Evolutionary conservation across 805 yeast genomes (phyloP).

Genomic region (Metahyphopichia silvanorum): DNA sequence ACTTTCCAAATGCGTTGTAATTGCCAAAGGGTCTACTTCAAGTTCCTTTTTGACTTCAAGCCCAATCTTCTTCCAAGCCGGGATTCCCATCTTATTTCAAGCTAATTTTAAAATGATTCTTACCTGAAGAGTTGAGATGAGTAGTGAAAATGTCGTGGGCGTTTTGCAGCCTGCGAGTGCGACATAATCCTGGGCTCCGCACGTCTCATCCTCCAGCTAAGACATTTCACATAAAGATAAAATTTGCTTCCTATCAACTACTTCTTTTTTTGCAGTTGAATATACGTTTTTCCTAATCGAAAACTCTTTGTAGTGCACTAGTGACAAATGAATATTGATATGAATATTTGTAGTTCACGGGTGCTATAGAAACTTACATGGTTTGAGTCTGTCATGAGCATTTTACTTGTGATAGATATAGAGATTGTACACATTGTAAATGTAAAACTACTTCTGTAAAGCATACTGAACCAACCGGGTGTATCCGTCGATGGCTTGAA

Average conservation of each 20-base stretch:
- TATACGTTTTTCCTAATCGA: not conserved
- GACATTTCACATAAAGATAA: no score
- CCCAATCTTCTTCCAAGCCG: conserved; percentile 84
- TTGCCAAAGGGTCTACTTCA: conserved; percentile 43
- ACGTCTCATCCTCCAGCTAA: no score
- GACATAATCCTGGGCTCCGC: no score
- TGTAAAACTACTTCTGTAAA: conserved; percentile 6
- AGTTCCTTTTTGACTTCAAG: conserved; percentile 52
- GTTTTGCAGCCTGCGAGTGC: no score
- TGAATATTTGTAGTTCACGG: no score
- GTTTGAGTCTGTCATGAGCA: conserved; percentile 43
- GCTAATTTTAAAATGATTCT: conserved; percentile 2
- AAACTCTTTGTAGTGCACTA: not conserved
- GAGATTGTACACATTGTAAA: conserved; percentile 45
- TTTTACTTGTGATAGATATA: conserved; percentile 39
- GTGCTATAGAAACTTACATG: conserved; percentile 35
- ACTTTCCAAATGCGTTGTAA: conserved; percentile 44
- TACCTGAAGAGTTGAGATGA: no score
- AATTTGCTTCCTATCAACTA: no score
- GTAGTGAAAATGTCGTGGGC: no score
- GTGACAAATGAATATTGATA: not conserved
- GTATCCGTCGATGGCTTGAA: conserved; percentile 52
- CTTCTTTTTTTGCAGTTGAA: not conserved
- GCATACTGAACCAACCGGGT: conserved; percentile 34
- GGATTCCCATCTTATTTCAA: conserved; percentile 23